Evolutionary conservation across 352 stramenopile genomes (phyloP), one percentile per base, ranked within the genome.

Genomic region (Elongisporangium senticosum): DNA sequence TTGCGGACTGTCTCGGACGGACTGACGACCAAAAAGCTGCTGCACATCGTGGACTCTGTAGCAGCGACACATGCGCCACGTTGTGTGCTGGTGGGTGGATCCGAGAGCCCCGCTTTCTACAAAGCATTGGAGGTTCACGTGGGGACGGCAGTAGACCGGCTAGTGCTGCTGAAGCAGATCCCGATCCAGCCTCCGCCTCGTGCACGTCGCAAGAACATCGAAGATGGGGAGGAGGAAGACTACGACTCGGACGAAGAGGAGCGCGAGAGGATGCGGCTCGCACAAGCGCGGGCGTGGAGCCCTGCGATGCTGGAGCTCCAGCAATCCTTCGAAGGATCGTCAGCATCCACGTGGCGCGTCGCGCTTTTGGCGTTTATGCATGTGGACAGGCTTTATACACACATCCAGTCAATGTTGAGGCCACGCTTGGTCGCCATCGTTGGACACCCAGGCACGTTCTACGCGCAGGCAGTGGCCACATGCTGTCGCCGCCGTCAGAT

Each of bases 231-330:
- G 19, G 59, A 59, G 24, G 58, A 69, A 1, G 67, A 75, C 10
- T 69, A 72, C 58, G 68, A 79, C 68, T 86, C 77, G 23, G 75
- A 87, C 53, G 78, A 86, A 39, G 78, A 86, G 11, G 62, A 72
- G 7, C 56, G 33, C 10, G 56, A 74, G 48, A 53, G 50, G 5
- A 53, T 67, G 53, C 56, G 51, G 40, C 53, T 70, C 53, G 43
- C 62, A 40, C 54, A 60, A 60, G 26, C 55, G 56, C 49, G 24
- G 51, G 60, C 51, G 24, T 52, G 74, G 1, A 23, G 53, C 0
- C 62, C 62, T 2, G 50, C 61, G 19, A 62, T 79, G 4, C 50
- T 61, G 2, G 51, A 55, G 11, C 52, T 79, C 2, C 55, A 71
- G 0, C 48, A 68, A 24, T 48, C 48, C 47, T 73, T 66, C 57